These are phyloP conservation scores for Panaeolus papilionaceus DNA, from an alignment of 768 basidiomycete genomes.

Conservation along the genomic window DNA sequence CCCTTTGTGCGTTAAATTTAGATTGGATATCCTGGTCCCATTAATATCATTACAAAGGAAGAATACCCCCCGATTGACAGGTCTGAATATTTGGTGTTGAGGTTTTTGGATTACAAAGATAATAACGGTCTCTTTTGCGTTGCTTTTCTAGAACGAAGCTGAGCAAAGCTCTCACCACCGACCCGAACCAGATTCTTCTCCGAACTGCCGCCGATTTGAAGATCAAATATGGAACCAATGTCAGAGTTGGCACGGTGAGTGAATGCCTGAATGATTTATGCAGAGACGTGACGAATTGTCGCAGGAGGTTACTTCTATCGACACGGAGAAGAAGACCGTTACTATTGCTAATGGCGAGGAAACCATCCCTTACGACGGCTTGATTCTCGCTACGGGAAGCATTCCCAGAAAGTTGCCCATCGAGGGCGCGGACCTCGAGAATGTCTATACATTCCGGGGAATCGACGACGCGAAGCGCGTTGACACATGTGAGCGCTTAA, in stretches of 20 bases:
- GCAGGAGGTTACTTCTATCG: slow-evolving; percentile 74
- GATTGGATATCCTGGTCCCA: slow-evolving; percentile 79
- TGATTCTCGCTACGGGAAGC: slow-evolving; percentile 83
- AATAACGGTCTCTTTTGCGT: slow-evolving; percentile 9
- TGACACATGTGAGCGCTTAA: slow-evolving; percentile 57
- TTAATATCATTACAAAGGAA: slow-evolving; percentile 85
- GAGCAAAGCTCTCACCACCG: slow-evolving; percentile 84
- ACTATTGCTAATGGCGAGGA: slow-evolving; percentile 65
- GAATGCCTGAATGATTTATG: background rate
- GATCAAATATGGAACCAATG: slow-evolving; percentile 72
- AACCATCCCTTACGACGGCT: slow-evolving; percentile 69
- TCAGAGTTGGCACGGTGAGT: slow-evolving; percentile 62
- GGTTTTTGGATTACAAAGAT: slow-evolving; percentile 1
- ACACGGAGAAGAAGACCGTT: slow-evolving; percentile 67
- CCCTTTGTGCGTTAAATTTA: slow-evolving; percentile 36
- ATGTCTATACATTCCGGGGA: slow-evolving; percentile 78
- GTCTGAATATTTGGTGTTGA: slow-evolving; percentile 31
- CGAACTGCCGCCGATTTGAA: slow-evolving; percentile 75
- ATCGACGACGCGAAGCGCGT: slow-evolving; percentile 76
- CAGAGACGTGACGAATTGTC: slow-evolving; percentile 10
- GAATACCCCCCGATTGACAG: slow-evolving; percentile 84
- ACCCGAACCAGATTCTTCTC: slow-evolving; percentile 80
- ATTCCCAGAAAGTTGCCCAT: slow-evolving; percentile 78
- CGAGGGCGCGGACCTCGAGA: slow-evolving; percentile 73
- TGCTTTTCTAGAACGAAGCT: slow-evolving; percentile 73